Conservation (phyloP, 2,329 filamentous ascomycete genomes). For the Calonectria ilicicola region DNA sequence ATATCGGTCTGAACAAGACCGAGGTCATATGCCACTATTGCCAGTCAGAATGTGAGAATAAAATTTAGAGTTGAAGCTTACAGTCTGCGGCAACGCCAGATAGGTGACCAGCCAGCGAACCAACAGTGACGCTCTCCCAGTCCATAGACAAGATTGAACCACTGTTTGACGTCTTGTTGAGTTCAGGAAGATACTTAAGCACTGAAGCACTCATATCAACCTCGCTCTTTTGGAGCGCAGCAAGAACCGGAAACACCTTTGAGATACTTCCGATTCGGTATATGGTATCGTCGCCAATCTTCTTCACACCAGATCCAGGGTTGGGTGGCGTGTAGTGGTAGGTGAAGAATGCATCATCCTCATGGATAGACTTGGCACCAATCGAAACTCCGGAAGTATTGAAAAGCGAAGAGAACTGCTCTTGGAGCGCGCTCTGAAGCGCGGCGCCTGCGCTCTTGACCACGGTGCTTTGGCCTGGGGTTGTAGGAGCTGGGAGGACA, state of each 20-base stretch:
- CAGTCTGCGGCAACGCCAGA: conserved; percentile 55
- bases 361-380: conserved; percentile 56
- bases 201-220: conserved; percentile 56
- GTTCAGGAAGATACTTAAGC: conserved; percentile 57
- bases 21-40: conserved; percentile 48
- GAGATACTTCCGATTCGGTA: conserved; percentile 51
- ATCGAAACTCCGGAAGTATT: conserved; percentile 52
- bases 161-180: conserved; percentile 38
- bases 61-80: conserved; percentile 33
- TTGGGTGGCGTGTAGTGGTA: conserved; percentile 54
- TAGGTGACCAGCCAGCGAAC: conserved; percentile 58
- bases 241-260: conserved; percentile 49
- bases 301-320: conserved; percentile 36
- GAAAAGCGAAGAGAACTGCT: conserved; percentile 39
- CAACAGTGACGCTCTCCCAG: conserved; percentile 62
- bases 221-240: conserved; percentile 43
- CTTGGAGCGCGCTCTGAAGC: conserved; percentile 42
- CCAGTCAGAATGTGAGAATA: background rate
- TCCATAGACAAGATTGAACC: conserved; percentile 49
- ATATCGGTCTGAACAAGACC: conserved; percentile 38
- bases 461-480: conserved; percentile 45
- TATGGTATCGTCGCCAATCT: conserved; percentile 48
- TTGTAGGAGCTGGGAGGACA: conserved; percentile 52
- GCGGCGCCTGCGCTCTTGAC: conserved; percentile 43
- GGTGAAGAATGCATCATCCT: conserved; percentile 51